Evolutionary conservation across 2,329 filamentous ascomycete species (phyloP), one percentile per base, ranked within the genome.

Genomic region (Tolypocladium cylindrosporum): DNA sequence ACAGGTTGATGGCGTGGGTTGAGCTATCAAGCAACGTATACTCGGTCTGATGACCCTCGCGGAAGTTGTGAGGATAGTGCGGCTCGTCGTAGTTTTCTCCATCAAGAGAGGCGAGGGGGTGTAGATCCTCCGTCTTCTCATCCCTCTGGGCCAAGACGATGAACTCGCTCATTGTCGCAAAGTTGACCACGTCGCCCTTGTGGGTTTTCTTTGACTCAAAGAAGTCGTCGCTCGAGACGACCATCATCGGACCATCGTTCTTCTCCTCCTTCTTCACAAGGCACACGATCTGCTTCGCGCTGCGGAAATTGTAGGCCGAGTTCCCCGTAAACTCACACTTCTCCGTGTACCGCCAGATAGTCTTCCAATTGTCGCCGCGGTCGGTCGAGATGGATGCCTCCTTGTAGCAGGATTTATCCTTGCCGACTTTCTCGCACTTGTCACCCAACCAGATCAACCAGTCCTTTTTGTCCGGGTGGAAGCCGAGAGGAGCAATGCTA

Each of bases 21-120:
- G 91, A 94, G 72, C 92, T 97, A 70, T 97, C 92, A 37, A 99
- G 80, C 3, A 97, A 90, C 0, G 94, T 99, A 73, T 97, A 99
- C 34, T 87, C 89, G 63, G 86, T 86, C 68, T 93, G 85, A 66
- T 91, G 86, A 19, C 84, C 80, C 42, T 94, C 85, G 58, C 89
- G 78, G 69, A 97, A 91, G 68, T 94, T 93, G 62, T 82, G 80
- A 1, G 94, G 95, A 74, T 97, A 97, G 55, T 88, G 80, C 14
- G 91, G 92, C 60, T 87, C 79, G 0, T 93, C 92, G 66, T 94
- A 99, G 7, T 78, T 84, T 61, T 82, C 79, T 57, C 92, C 95
- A 68, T 99, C 90, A 50, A 97, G 78, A 69, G 91, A 97, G 52
- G 90, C 84, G 64, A 92, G 86, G 40, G 93, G 87, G 61, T 86